Conservation (phyloP, 257 asterid genomes). For the Agastache rugosa region DNA sequence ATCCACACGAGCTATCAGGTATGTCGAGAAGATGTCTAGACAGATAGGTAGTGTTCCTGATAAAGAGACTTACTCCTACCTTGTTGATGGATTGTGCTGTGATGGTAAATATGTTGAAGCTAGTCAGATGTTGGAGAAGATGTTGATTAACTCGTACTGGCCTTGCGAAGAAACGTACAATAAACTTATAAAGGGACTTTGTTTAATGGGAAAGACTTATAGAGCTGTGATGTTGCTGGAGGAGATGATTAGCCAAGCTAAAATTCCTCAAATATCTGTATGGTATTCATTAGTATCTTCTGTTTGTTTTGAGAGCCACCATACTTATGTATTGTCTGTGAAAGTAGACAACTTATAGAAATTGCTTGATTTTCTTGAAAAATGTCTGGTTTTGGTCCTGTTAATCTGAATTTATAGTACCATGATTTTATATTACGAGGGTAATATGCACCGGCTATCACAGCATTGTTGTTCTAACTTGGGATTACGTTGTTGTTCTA, state of each 20-base stretch:
- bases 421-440: too few relatives aligned
- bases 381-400: neutral
- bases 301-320: conserved; percentile 8
- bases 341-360: conserved; percentile 21
- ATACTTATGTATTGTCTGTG: conserved; percentile 34
- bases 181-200: conserved; percentile 67
- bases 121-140: conserved; percentile 68
- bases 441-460: too few relatives aligned
- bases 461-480: too few relatives aligned
- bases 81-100: conserved; percentile 71
- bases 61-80: conserved; percentile 57
- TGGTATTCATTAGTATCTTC: conserved; percentile 41
- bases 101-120: conserved; percentile 76
- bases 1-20: conserved; percentile 53
- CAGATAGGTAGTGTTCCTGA: conserved; percentile 69
- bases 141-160: conserved; percentile 60
- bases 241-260: conserved; percentile 83
- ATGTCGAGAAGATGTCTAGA: conserved; percentile 61
- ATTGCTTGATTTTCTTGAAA: conserved; percentile 20
- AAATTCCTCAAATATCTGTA: conserved; percentile 58
- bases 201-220: conserved; percentile 58
- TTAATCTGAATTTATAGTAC: neutral
- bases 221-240: conserved; percentile 79
- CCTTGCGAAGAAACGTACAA: conserved; percentile 58
- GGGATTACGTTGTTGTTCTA: too few relatives aligned